Evolutionary conservation across 352 stramenopile species (phyloP), one percentile per base, ranked within the genome.

Genomic region (Phytophthora tubulina): DNA sequence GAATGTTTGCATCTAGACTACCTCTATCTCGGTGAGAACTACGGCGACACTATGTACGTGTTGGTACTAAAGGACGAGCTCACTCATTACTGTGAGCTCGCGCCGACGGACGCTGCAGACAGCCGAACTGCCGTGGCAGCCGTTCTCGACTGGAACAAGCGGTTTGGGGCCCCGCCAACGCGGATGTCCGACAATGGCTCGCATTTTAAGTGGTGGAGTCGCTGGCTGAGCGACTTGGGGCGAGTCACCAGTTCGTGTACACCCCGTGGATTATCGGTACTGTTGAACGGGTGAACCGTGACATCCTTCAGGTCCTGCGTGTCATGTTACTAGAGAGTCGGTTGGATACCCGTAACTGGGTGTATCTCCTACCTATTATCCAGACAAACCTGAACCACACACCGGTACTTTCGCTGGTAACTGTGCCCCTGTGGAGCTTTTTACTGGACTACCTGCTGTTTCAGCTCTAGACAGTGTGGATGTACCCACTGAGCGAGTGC

Each of bases 1-100:
- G 55, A 72, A 48, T 61, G 36, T 17, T 17, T 66, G 27, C 36
- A 65, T n/a, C 15, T 61, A 10, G 46, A 72, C 17, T 72, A 62
- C 13, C 17, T 53, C 6, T 66, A 57, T 11, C 63, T 72, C 9
- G 46, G 63, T n/a, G 45, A 65, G 10, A 70, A 53, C 53, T 70
- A 70, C n/a, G 63, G 63, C 13, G 53, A 57, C 1, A 36, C 45
- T 27, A 63, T 21, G 42, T 62, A 69, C 33, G 42, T 57, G 0
- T 27, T 64, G 1, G 55, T 72, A 6, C 21, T 65, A 11, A 67
- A 65, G 15, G 54, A 60, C 17, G 54, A 70, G 35, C 13, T 58
- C 5, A 58, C 50, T 4, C 60, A 55, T 6, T 63, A 58, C 17
- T 70, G 51, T 52, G 51, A 63, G 44, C 27, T 70, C 1, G 35